Conservation (phyloP, 352 stramenopile species). For the Pythium chondricola region DNA sequence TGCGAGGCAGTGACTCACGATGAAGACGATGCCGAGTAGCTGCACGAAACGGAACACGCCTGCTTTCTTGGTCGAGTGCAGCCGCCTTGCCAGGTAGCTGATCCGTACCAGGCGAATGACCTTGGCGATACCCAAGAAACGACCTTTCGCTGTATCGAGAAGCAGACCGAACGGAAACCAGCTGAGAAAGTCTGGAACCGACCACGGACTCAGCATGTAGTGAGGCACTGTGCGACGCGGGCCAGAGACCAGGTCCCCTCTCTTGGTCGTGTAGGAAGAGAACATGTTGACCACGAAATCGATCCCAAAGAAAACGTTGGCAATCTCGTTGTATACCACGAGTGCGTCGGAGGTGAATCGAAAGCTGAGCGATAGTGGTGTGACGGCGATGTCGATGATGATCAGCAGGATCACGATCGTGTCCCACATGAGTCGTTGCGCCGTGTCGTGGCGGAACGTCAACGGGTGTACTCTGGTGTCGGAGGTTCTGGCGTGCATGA, state of each 20-base stretch:
- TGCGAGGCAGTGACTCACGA: slow-evolving; percentile 49
- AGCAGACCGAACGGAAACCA: slow-evolving; percentile 66
- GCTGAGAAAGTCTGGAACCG: slow-evolving; percentile 53
- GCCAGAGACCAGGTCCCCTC: slow-evolving; percentile 43
- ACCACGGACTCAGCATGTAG: slow-evolving; percentile 55
- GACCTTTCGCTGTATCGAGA: slow-evolving; percentile 23
- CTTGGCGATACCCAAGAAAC: slow-evolving; percentile 58
- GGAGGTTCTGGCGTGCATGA: slow-evolving; percentile 30
- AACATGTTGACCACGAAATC: slow-evolving; percentile 59
- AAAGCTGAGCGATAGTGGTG: slow-evolving; percentile 48
- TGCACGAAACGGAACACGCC: slow-evolving; percentile 49
- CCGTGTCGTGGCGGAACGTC: slow-evolving; percentile 47
- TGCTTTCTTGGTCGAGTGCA: slow-evolving; percentile 63
- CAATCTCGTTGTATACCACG: slow-evolving; percentile 27
- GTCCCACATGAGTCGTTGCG: slow-evolving; percentile 40
- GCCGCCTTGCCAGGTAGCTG: slow-evolving; percentile 42
- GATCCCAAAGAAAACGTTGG: slow-evolving; percentile 42
- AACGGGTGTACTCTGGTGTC: slow-evolving; percentile 28
- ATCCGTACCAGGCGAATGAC: slow-evolving; percentile 64
- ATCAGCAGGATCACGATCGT: slow-evolving; percentile 53
- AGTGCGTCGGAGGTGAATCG: slow-evolving; percentile 27
- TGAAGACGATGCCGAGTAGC: slow-evolving; percentile 46
- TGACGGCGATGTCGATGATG: slow-evolving; percentile 49
- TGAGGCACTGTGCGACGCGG: slow-evolving; percentile 31
- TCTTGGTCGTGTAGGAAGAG: slow-evolving; percentile 48